Percentiles rank a stretch among this genome's conserved stretches.
Evolutionary conservation across 345 rosid genomes (phyloP).

Genomic region (Acer negundo): DNA sequence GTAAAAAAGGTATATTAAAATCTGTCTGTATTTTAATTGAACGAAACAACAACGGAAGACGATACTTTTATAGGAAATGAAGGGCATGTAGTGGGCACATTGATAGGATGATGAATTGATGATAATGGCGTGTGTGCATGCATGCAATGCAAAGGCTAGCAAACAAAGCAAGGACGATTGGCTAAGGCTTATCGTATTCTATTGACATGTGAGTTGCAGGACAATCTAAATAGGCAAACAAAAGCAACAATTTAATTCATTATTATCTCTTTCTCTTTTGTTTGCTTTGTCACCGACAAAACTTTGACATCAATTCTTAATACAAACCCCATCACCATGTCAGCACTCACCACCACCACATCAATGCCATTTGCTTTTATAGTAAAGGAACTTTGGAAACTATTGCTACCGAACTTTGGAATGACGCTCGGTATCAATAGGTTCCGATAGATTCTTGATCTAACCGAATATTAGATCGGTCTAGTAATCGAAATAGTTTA

Average conservation of each 20-base stretch:
- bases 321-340: not conserved
- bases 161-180: not conserved
- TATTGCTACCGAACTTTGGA: too few relatives aligned
- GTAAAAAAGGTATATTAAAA: too few relatives aligned
- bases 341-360: too few relatives aligned
- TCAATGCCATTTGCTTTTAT: too few relatives aligned
- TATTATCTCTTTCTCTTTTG: slow-evolving; percentile 21
- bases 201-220: slow-evolving; percentile 2
- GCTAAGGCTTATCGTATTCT: not conserved
- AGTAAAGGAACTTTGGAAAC: too few relatives aligned
- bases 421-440: too few relatives aligned
- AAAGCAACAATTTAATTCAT: not conserved
- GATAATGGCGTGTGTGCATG: not conserved
- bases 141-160: not conserved
- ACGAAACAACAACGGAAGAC: too few relatives aligned
- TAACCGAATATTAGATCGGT: too few relatives aligned
- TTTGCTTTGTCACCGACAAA: slow-evolving; percentile 9
- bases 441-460: too few relatives aligned
- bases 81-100: not conserved
- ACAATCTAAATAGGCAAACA: not conserved
- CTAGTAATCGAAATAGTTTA: not conserved
- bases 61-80: not conserved
- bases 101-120: not conserved
- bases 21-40: too few relatives aligned
- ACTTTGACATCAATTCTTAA: not conserved